Conservation (phyloP, 2,329 filamentous ascomycete genomes). For the Aspergillus fumigatiaffinis region DNA sequence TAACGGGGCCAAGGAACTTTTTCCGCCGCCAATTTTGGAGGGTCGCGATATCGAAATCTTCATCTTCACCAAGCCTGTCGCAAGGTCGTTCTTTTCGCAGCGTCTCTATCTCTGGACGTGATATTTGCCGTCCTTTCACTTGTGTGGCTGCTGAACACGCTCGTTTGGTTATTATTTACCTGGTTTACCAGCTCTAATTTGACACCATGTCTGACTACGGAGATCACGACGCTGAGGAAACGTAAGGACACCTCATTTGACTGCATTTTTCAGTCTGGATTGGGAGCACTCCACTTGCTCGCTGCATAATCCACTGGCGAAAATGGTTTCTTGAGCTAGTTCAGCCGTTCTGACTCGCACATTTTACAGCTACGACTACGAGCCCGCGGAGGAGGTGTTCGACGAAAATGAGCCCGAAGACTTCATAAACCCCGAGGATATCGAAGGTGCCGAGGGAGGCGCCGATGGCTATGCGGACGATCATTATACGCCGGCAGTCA, state of each 20-base stretch:
- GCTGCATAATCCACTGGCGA: conserved; percentile 6
- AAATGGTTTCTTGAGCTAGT: conserved; percentile 10
- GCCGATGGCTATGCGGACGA: conserved; percentile 53
- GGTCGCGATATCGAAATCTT: conserved; percentile 21
- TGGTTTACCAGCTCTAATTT: conserved; percentile 9
- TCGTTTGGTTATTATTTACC: conserved; percentile 14
- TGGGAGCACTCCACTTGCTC: not conserved
- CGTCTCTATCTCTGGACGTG: conserved; percentile 7
- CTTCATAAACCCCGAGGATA: conserved; percentile 54
- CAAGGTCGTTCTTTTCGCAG: conserved; percentile 12
- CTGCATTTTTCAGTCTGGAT: not conserved
- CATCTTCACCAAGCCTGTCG: conserved; percentile 10
- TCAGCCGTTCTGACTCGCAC: conserved; percentile 23
- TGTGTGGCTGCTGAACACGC: conserved; percentile 4
- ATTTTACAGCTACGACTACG: conserved; percentile 43
- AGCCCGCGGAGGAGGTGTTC: conserved; percentile 60
- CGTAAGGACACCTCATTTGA: conserved; percentile 43
- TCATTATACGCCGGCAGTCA: conserved; percentile 31
- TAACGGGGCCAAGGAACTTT: conserved; percentile 27
- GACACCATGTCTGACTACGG: conserved; percentile 69
- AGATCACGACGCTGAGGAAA: conserved; percentile 59
- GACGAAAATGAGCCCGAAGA: conserved; percentile 64
- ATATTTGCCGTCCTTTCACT: conserved; percentile 9
- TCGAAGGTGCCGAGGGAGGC: conserved; percentile 50
- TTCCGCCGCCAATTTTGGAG: conserved; percentile 31